A percentile compares a stretch with the other conserved stretches of the same genome.
Conservation (phyloP, 441 rosid species). For the Brassica balearica region DNA sequence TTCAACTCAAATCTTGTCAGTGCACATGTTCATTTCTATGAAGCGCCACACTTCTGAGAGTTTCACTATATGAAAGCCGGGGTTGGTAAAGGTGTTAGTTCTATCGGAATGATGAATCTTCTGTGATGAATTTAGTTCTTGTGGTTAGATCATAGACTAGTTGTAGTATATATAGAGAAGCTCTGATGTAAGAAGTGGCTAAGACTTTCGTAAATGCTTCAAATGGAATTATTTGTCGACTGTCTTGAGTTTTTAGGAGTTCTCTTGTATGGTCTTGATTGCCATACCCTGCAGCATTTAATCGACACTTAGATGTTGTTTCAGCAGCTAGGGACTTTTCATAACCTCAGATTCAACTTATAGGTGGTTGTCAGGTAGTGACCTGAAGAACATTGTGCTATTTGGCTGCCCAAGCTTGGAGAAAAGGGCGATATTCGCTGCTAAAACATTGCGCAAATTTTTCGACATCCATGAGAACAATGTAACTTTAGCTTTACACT, state of each 20-base stretch:
- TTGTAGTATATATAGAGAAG: neutral
- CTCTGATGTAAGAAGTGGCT: constrained; percentile 5
- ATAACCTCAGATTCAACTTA: constrained; percentile 9
- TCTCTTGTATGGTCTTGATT: neutral
- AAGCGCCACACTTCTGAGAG: neutral
- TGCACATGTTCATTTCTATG: neutral
- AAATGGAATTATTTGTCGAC: neutral
- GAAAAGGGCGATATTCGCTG: constrained; percentile 58
- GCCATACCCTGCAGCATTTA: neutral
- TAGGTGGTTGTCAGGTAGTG: constrained; percentile 85
- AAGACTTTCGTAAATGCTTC: neutral
- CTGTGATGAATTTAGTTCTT: constrained; percentile 25
- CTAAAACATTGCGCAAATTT: constrained; percentile 70
- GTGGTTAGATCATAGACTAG: constrained; percentile 1
- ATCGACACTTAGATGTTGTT: neutral
- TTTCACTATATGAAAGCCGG: neutral
- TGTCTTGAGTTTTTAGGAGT: neutral
- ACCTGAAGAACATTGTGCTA: constrained; percentile 66
- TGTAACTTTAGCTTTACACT: constrained; percentile 48
- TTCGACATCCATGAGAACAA: constrained; percentile 68
- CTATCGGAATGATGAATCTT: neutral
- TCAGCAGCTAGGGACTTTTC: neutral
- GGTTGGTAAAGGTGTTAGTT: neutral
- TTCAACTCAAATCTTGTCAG: neutral
- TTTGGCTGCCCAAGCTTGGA: constrained; percentile 77